Evolutionary conservation across 2,329 filamentous ascomycete genomes (phyloP).

Genomic region (Stagonosporopsis cucurbitacearum): DNA sequence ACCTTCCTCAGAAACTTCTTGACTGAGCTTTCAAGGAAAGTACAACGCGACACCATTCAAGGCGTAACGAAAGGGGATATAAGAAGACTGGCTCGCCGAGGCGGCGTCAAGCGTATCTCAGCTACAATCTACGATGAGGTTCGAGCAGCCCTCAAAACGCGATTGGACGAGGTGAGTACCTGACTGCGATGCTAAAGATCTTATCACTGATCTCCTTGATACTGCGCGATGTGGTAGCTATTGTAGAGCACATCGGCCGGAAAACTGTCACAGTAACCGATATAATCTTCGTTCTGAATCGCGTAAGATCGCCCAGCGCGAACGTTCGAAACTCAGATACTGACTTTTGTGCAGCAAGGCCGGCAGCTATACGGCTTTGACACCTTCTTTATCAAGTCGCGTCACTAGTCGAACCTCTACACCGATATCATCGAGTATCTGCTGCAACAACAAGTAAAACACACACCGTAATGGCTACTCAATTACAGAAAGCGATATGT

Average conservation of each 20-base stretch:
- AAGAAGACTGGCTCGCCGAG: constrained; percentile 73
- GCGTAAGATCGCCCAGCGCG: constrained; percentile 25
- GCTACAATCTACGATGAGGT: constrained; percentile 68
- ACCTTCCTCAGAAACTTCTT: not conserved
- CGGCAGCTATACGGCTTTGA: constrained; percentile 16
- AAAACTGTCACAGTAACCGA: constrained; percentile 42
- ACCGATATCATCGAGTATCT: not conserved
- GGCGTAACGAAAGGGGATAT: constrained; percentile 47
- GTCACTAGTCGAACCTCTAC: not conserved
- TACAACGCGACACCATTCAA: constrained; percentile 41
- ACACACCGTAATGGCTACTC: not conserved
- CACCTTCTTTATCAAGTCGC: constrained; percentile 1
- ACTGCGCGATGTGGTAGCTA: constrained; percentile 28
- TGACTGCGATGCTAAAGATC: not conserved
- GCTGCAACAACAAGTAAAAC: not conserved
- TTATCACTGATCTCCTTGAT: constrained; percentile 26
- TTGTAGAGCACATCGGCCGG: constrained; percentile 36
- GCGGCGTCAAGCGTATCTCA: constrained; percentile 78
- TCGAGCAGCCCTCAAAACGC: constrained; percentile 58
- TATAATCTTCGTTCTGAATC: constrained; percentile 41
- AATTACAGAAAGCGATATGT: not conserved
- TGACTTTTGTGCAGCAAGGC: constrained; percentile 9
- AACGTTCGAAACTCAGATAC: not conserved
- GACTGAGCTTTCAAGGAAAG: constrained; percentile 33
- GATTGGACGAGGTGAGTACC: constrained; percentile 50